Evolutionary conservation across 352 stramenopile genomes (phyloP).

Genomic region (Albugo laibachii): DNA sequence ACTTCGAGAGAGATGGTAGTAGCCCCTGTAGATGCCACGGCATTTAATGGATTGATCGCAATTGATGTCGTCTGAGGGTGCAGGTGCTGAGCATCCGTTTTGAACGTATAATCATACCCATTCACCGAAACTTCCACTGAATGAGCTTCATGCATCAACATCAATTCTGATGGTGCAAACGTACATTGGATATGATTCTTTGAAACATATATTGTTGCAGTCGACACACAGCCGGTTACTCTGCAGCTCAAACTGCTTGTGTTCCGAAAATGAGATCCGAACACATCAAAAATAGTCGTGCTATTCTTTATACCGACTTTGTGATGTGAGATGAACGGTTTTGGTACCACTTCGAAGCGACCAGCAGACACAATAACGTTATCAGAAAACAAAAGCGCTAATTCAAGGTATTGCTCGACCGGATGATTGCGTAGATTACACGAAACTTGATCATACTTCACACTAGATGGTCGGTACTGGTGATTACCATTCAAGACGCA

Average conservation of each 20-base stretch:
- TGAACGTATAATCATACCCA: constrained; percentile 11
- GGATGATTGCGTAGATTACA: too few relatives aligned
- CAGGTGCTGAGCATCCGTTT: neutral
- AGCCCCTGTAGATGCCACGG: constrained; percentile 9
- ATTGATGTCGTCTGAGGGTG: constrained; percentile 8
- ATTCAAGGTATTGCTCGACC: too few relatives aligned
- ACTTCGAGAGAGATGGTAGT: constrained; percentile 5
- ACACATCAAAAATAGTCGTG: constrained; percentile 10
- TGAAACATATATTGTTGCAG: constrained; percentile 8
- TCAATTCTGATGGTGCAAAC: constrained; percentile 5
- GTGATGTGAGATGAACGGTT: constrained; percentile 11
- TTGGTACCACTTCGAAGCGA: constrained; percentile 3
- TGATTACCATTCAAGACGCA: too few relatives aligned
- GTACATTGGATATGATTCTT: constrained; percentile 13
- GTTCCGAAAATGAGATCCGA: constrained; percentile 15
- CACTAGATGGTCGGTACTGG: too few relatives aligned
- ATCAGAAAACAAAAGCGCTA: too few relatives aligned
- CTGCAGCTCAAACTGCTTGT: constrained; percentile 8
- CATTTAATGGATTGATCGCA: constrained; percentile 4
- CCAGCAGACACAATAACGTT: constrained; percentile 2
- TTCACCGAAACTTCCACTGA: constrained; percentile 15
- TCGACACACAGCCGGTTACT: neutral
- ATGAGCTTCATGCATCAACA: neutral
- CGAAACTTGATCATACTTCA: too few relatives aligned
- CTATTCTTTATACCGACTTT: constrained; percentile 5